Base-by-base conservation (phyloP, 2,329 filamentous ascomycete genomes). In the Torrubiellomyces zombiae region DNA sequence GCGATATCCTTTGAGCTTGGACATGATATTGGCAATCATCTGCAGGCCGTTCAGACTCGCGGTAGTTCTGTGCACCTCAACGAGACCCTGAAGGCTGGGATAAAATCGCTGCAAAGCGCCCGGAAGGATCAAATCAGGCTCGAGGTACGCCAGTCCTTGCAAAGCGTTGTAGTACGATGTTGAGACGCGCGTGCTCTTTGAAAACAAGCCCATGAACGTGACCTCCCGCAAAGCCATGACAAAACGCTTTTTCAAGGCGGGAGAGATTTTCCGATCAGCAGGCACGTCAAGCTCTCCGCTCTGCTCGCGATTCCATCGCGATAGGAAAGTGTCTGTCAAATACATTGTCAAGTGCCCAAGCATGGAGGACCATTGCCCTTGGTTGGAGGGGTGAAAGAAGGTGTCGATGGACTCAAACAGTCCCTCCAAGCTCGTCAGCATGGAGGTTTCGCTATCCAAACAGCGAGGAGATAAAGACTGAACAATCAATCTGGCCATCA, bases 361-460 rank as follows among this genome's bases (percentile, higher is more conserved):
- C 35, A 86, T 78, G 40, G 73, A 82, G 2, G 86, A 92, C 89
- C 89, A 98, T 9, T 60, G 60, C 9, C 89, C 89, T 26, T 86
- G 80, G 48, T 98, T 98, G 3, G 89, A 98, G 3, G 89, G 89
- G 42, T 98, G 89, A 60, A 94, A 98, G 51, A 98, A 98, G 1
- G 89, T 98, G 49, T 98, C 89, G 23, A 95, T 77, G 3, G 85
- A 89, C 48, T 95, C 79, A 37, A 98, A 78, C 26, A 98, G 60
- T 1, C 81, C 86, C 48, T 98, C 86, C 5, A 98, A 64, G 35
- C 79, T 81, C 17, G 76, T 70, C 39, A 98, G 53, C 21, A 92
- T 70, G 1, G 85, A 95, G 28, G 75, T 75, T 16, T 75, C 63
- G n/a, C 70, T 61, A 20, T 79, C 69, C 24, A 91, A 55, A 40